Evolutionary conservation across 352 stramenopile genomes (phyloP), one percentile per base, ranked within the genome.

Genomic region (Peronosclerospora sorghi): DNA sequence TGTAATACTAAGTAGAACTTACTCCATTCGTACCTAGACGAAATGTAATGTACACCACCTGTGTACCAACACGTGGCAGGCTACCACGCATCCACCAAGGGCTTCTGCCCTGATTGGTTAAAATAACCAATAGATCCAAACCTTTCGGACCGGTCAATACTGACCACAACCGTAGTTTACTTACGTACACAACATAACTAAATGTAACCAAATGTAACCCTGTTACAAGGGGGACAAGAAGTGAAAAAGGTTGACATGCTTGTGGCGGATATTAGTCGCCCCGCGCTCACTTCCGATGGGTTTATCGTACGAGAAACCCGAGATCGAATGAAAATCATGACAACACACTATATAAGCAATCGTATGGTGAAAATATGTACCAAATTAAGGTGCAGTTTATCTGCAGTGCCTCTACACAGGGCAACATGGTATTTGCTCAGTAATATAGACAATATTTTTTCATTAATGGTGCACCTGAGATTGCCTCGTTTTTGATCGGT

Each of bases 301-400:
- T 83, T 85, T 41, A 46, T 54, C 4, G 39, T 65, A 7, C 58
- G 59, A 0, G 61, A 81, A 32, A 66, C 65, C 7, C 56, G 79
- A 28, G 56, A 62, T 9, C 62, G 61, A 20, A 51, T 90, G 5
- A 52, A 49, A 50, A 54, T 15, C 50, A 65, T 32, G 44, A 48
- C 14, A 80, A 73, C 32, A 51, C 59, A 18, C 40, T 90, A 38
- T 87, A 78, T 58, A 90, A 74, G 20, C 78, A 90, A 39, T 45
- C 50, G 1, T 87, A 76, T 29, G 40, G 32, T 1, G 32, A 41
- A 13, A 52, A 57, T 5, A 35, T 61, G 5, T 32, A 60, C 2
- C 38, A 57, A 5, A 51, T 86, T 21, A 49, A 62, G 1, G 60
- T 91, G 47, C 79, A 91, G 32, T 91, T 85, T 32, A 68, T 85